phyloP scores from a whole-genome alignment of 1,139 yeast species.

The Schwanniomyces etchellsii region DNA sequence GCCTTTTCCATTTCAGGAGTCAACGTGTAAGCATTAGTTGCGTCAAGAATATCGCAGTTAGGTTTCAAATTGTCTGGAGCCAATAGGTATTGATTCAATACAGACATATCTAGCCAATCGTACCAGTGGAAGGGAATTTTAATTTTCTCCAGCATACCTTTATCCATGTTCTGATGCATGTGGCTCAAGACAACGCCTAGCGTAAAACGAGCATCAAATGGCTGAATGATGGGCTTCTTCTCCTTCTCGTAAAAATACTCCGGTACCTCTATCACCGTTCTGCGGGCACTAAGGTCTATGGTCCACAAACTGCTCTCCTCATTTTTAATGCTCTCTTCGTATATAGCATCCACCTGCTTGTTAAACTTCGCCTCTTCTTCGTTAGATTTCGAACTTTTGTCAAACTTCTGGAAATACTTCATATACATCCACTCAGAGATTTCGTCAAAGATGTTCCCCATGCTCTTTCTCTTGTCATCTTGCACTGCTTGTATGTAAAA shows the following conservation, averaged over 20 bases:
- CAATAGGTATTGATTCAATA: constrained; percentile 15
- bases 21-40: constrained; percentile 10
- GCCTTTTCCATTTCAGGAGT: constrained; percentile 19
- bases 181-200: constrained; percentile 29
- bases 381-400: constrained; percentile 17
- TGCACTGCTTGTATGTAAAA: background rate
- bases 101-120: constrained; percentile 28
- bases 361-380: constrained; percentile 10
- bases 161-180: background rate
- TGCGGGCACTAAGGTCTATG: background rate
- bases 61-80: constrained; percentile 11
- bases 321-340: background rate
- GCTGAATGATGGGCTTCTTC: constrained; percentile 22
- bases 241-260: constrained; percentile 1
- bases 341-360: background rate
- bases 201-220: constrained; percentile 48
- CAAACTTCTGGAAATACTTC: constrained; percentile 4
- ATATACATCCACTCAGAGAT: background rate
- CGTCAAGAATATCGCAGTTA: constrained; percentile 19
- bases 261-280: no score
- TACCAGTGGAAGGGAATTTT: constrained; percentile 33
- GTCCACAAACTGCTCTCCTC: constrained; percentile 1
- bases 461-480: background rate
- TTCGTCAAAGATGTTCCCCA: constrained; percentile 1
- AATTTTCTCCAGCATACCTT: constrained; percentile 9